Evolutionary conservation across 768 basidiomycete species (phyloP), one percentile per base, ranked within the genome.

Genomic region (Russula abietina): DNA sequence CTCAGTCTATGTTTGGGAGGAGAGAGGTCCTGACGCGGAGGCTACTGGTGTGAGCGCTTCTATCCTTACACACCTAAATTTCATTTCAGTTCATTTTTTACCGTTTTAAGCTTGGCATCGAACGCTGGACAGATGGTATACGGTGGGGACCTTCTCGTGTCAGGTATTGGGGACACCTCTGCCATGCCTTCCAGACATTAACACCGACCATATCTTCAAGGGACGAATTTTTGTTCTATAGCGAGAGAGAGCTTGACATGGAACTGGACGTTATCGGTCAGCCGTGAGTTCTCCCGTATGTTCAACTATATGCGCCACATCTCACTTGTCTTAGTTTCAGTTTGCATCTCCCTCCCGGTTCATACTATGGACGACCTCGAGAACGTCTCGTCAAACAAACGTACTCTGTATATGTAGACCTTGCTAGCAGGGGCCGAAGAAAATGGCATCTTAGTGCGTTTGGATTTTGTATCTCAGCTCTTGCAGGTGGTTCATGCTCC

Each of bases 1-100:
- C 16, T 83, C 81, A 61, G 84, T 91, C 38, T 92, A 83, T 66
- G 88, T 92, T 43, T 92, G 90, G 89, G 88, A 91, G 70, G 90
- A 92, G 71, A 79, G 89, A 60, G 84, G 85, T 6, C 79, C 86
- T 16, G 83, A 82, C 65, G 73, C 83, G 55, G 88, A 88, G 64
- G 79, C 83, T 32, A 83, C 82, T 52, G 86, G 87, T 63, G 86
- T 89, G 70, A 36, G 59, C 16, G 19, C 3, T 33, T 36, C 14
- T 70, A 81, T 75, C 43, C 26, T 50, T 6, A 19, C 26, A 11
- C 22, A 30, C 10, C 36, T 8, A n/a, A n/a, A n/a, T n/a, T 3
- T 14, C 30, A 9, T 16, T 14, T 4, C 8, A 46, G 41, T 59
- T 39, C 14, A 57, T 36, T 33, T 26, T 49, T 24, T 28, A 28